Evolutionary conservation across 176 grass and related monocot species (phyloP).

Genomic region (Rhynchospora tenuis): DNA sequence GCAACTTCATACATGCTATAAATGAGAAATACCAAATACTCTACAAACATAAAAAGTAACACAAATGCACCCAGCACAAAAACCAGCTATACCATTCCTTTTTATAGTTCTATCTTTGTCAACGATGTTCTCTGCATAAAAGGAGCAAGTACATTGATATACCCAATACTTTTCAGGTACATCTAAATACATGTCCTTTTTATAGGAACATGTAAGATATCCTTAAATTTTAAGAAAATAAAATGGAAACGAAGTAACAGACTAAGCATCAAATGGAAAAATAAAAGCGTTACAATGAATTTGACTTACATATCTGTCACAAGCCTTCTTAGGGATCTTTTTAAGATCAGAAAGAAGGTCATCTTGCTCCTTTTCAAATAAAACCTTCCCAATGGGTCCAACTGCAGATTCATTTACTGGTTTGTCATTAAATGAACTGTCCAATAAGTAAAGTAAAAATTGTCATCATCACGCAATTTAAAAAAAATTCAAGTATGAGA

Average conservation of each 20-base stretch:
- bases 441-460: not conserved
- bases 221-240: not conserved
- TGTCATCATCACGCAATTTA: not conserved
- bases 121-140: not conserved
- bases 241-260: not conserved
- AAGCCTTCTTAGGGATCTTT: conserved; percentile 87
- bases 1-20: not conserved
- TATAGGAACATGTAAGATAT: not conserved
- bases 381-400: conserved; percentile 59
- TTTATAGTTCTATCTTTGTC: not conserved
- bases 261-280: not conserved
- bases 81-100: too few relatives aligned
- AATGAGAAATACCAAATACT: not conserved
- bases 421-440: conserved; percentile 89
- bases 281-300: not conserved
- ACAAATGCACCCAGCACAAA: too few relatives aligned
- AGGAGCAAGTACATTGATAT: not conserved
- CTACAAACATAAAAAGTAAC: too few relatives aligned
- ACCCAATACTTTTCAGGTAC: not conserved
- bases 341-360: conserved; percentile 79
- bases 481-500: not conserved
- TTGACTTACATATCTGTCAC: conserved; percentile 55
- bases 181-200: not conserved
- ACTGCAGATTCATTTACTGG: conserved; percentile 50
- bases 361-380: conserved; percentile 79